A percentile compares a stretch with the other conserved stretches of the same genome.
phyloP scores from a whole-genome alignment of 108 stramenopile species.

The Aurantiochytrium sp. region DNA sequence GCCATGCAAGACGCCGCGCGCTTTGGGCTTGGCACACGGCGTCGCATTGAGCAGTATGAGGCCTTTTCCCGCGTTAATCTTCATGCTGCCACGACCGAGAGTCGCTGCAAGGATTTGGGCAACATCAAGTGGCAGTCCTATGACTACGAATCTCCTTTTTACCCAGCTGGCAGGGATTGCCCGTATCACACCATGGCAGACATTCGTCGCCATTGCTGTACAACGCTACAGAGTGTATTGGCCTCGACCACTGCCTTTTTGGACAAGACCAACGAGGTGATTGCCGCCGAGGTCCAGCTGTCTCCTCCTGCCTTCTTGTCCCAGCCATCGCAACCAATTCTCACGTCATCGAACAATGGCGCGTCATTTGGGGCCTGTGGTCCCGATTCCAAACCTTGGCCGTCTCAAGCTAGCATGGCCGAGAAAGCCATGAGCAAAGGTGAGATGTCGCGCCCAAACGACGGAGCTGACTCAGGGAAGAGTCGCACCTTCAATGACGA shows the following conservation, averaged over 20 bases:
- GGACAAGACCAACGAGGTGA: not conserved
- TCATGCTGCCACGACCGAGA: not conserved
- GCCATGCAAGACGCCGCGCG: not conserved
- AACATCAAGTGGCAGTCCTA: not conserved
- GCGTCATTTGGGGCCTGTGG: not conserved
- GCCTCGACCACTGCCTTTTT: not conserved
- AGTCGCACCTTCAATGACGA: not conserved
- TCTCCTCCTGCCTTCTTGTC: not conserved
- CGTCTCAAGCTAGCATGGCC: not conserved
- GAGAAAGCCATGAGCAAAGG: not conserved
- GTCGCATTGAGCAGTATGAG: not conserved
- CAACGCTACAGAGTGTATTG: not conserved
- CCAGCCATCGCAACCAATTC: not conserved
- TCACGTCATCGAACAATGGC: not conserved
- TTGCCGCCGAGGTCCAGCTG: not conserved
- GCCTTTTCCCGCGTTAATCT: not conserved
- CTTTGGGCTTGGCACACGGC: slow-evolving; percentile 2
- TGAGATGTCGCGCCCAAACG: not conserved
- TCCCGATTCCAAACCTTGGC: not conserved
- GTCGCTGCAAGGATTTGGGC: not conserved
- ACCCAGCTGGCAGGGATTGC: not conserved
- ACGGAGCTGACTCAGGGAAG: not conserved
- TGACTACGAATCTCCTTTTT: not conserved
- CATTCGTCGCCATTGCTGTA: not conserved
- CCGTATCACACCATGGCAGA: not conserved